Evolutionary conservation across 1,139 yeast genomes (phyloP), one percentile per base, ranked within the genome.

Genomic region (Yamadazyma conglobata): DNA sequence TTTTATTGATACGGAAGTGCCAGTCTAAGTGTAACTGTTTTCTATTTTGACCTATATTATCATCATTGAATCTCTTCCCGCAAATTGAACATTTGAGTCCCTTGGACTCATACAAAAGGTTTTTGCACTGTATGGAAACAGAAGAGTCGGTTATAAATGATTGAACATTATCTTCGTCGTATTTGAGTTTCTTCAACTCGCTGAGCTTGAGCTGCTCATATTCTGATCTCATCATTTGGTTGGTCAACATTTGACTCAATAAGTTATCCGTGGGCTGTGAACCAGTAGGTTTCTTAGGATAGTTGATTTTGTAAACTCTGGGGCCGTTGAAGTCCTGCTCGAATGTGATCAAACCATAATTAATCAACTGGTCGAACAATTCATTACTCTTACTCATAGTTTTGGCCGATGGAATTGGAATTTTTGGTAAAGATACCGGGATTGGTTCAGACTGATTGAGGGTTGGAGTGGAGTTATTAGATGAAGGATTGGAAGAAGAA

Each of bases 1-100:
- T 81, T 50, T 84, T 85, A 55, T 87, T 89, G 33, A 87, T 84
- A 49, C 97, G 75, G 64, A 88, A 88, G 63, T 91, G 98, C 97
- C 97, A 91, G 58, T 91, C 98, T 46, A 87, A 63, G 57, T 91
- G 98, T 25, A 64, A 47, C 38, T 82, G 70, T 35, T 72, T 69
- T 27, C 53, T 57, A 14, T 57, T 60, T 11, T 70, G 65, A 3
- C 93, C 95, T 31, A 70, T 73, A 2, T 60, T 64, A 25, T 80
- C 75, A 31, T 73, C 73, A 6, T 77, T 68, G 52, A 89, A 93
- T 40, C 99, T 65, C 51, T 85, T 86, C 19, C 96, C 95, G 60
- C 98, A 93, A 12, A 82, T 78, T 11, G 85, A 75, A 62, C 98
- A 93, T 55, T 87, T 91, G 38, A 84, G 74, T 5, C 94, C 79